Conservation (phyloP, 164 flowering plant species). For the Chloranthus sessilifolius region DNA sequence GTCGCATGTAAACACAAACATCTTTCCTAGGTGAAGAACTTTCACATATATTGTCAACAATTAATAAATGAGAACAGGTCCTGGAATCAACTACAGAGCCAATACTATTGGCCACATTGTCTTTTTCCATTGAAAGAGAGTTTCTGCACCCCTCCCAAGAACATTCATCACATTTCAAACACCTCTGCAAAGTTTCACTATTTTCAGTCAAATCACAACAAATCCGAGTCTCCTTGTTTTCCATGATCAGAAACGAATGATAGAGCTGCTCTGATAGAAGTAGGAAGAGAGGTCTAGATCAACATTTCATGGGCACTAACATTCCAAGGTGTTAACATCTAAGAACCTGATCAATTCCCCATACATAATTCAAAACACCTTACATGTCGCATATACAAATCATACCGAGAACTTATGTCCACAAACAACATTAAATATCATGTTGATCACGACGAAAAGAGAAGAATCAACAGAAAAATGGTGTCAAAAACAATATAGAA, state of each 20-base stretch:
- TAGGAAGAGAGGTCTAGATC: conserved; percentile 37
- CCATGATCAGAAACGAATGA: conserved; percentile 31
- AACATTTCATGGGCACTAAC: conserved; percentile 37
- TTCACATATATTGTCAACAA: conserved; percentile 27
- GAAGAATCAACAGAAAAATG: no score
- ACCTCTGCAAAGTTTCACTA: conserved; percentile 36
- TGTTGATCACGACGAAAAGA: no score
- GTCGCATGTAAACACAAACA: conserved; percentile 47
- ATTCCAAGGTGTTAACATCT: conserved; percentile 7
- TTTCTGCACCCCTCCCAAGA: conserved; percentile 23
- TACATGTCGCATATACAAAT: no score
- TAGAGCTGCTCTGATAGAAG: conserved; percentile 31
- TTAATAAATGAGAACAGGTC: conserved; percentile 31
- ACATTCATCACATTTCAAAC: conserved; percentile 21
- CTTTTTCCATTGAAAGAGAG: conserved; percentile 12
- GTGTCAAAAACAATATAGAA: no score
- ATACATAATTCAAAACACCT: conserved; percentile 1
- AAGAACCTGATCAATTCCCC: conserved; percentile 3
- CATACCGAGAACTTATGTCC: no score
- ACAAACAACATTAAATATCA: no score
- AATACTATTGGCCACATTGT: conserved; percentile 12
- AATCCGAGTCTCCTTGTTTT: conserved; percentile 18
- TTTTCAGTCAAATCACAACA: conserved; percentile 31
- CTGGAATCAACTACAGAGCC: conserved; percentile 13
- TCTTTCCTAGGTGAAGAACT: conserved; percentile 22